These are phyloP conservation scores for Limonium bicolor DNA, from an alignment of 148 eudicot genomes.

Conservation along the genomic window DNA sequence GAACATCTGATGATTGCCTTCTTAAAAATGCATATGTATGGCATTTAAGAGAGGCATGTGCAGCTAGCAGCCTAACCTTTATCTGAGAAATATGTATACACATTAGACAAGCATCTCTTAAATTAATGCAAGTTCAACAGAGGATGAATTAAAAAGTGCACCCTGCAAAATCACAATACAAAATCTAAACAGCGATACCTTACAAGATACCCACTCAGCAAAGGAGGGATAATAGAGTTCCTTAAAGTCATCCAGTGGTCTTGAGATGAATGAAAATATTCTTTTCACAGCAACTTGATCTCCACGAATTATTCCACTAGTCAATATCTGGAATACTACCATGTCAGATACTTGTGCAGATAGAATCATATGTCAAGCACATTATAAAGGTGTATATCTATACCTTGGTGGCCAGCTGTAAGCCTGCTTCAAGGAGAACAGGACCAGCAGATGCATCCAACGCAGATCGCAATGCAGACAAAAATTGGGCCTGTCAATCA, in stretches of 20 bases:
- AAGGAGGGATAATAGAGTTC: constrained; percentile 94
- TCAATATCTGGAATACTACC: constrained; percentile 58
- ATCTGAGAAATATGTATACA: constrained; percentile 41
- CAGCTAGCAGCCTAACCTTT: constrained; percentile 82
- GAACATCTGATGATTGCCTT: constrained; percentile 41
- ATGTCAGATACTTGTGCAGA: too few species aligned
- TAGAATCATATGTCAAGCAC: constrained; percentile 1
- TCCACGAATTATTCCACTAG: constrained; percentile 70
- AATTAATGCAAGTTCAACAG: too few species aligned
- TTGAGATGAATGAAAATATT: constrained; percentile 80
- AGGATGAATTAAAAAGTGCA: too few species aligned
- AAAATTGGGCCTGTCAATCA: constrained; percentile 95
- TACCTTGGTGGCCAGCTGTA: constrained; percentile 94
- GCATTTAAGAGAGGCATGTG: constrained; percentile 97
- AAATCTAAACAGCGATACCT: constrained; percentile 31
- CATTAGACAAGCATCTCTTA: too few species aligned
- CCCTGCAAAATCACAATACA: too few species aligned
- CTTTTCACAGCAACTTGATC: constrained; percentile 86
- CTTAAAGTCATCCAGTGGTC: constrained; percentile 77
- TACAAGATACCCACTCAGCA: constrained; percentile 99
- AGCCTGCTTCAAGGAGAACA: constrained; percentile 85
- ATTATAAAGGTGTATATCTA: neutral
- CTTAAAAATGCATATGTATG: constrained; percentile 74
- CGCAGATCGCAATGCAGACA: constrained; percentile 94
- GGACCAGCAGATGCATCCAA: constrained; percentile 80